These are phyloP conservation scores for Furcasterigmium sp. DNA, from an alignment of 2,329 filamentous ascomycete species.

Conservation along the genomic window DNA sequence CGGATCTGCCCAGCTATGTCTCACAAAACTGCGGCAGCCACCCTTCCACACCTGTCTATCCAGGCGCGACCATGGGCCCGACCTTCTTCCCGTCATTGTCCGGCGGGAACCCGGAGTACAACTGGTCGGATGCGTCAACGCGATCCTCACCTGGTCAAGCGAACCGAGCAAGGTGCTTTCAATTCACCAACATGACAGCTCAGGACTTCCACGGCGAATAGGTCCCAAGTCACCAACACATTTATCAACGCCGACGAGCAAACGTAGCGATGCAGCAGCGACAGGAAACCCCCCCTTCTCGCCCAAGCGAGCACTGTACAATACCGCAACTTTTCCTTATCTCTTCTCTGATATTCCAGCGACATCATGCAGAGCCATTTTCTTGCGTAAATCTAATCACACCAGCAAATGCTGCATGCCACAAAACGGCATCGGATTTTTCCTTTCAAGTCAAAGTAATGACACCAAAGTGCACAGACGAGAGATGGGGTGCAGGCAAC, in stretches of 20 bases:
- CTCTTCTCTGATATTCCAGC: neutral
- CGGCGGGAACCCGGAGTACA: conserved; percentile 40
- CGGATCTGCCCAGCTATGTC: conserved; percentile 39
- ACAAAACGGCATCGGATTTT: conserved; percentile 4
- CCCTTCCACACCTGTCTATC: conserved; percentile 42
- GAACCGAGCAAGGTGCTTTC: conserved; percentile 17
- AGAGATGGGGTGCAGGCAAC: neutral
- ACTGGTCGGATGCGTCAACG: conserved; percentile 41
- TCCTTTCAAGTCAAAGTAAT: conserved; percentile 12
- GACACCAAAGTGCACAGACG: conserved; percentile 5
- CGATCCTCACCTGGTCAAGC: conserved; percentile 24
- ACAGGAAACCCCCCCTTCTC: neutral
- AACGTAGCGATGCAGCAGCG: neutral
- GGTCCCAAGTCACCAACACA: neutral
- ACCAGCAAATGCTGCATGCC: conserved; percentile 1
- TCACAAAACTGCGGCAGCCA: conserved; percentile 35
- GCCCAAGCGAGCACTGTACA: neutral
- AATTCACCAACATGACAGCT: conserved; percentile 30
- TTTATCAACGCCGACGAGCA: neutral
- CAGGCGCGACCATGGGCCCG: conserved; percentile 33
- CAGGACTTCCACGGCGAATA: conserved; percentile 13
- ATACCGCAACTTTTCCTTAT: neutral
- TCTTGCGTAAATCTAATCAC: conserved; percentile 7
- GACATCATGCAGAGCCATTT: neutral
- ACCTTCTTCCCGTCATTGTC: conserved; percentile 30